A percentile compares a stretch with the other conserved stretches of the same genome.
These are phyloP conservation scores for Colletotrichum truncatum DNA, from an alignment of 2,329 filamentous ascomycete genomes.

Conservation along the genomic window DNA sequence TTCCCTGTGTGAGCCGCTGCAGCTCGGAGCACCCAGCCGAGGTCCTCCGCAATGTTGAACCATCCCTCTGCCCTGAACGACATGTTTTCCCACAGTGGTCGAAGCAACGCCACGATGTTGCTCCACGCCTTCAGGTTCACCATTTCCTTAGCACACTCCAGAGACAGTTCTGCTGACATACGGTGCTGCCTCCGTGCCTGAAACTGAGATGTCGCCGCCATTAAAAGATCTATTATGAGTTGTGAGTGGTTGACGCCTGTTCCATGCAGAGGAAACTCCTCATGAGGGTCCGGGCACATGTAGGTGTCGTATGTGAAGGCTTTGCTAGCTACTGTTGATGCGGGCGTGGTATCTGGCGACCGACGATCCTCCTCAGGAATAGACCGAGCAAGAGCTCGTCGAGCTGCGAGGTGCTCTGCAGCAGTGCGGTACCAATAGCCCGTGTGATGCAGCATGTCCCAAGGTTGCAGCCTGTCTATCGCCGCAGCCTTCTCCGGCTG, in stretches of 20 bases:
- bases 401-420: conserved; percentile 63
- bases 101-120: conserved; percentile 61
- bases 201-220: conserved; percentile 63
- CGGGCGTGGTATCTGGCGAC: conserved; percentile 57
- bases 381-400: conserved; percentile 61
- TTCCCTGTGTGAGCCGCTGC: conserved; percentile 63
- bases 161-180: conserved; percentile 62
- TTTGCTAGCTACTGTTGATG: conserved; percentile 56
- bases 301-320: conserved; percentile 72
- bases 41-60: conserved; percentile 66
- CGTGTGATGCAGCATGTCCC: conserved; percentile 71
- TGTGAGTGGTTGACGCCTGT: conserved; percentile 63
- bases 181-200: conserved; percentile 62
- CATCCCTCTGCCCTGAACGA: conserved; percentile 68
- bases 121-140: conserved; percentile 60
- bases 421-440: conserved; percentile 74
- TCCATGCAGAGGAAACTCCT: conserved; percentile 64
- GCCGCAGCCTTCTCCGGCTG: conserved; percentile 66
- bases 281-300: conserved; percentile 70
- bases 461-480: conserved; percentile 68
- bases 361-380: conserved; percentile 69
- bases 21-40: conserved; percentile 68
- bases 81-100: conserved; percentile 66
- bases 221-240: conserved; percentile 62
- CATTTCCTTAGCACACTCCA: conserved; percentile 67